phyloP scores from a whole-genome alignment of 73 alveolate genomes.

The Durusdinium trenchii region DNA sequence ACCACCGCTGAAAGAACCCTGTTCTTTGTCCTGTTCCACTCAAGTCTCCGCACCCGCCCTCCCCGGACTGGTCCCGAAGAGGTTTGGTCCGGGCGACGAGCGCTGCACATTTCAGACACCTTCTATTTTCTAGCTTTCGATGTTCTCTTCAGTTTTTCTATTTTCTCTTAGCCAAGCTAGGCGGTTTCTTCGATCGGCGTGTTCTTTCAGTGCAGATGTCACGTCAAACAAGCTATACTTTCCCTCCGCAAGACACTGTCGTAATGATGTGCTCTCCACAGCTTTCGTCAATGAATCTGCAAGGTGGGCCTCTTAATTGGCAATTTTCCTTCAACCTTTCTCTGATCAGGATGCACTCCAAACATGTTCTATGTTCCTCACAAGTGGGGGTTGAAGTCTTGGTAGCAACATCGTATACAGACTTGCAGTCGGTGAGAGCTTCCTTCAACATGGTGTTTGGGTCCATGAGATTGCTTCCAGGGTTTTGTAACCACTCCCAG shows the following conservation, averaged over 20 bases:
- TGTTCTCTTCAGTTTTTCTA: too few relatives aligned
- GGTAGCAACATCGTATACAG: neutral
- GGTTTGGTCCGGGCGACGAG: too few relatives aligned
- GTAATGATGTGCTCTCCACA: neutral
- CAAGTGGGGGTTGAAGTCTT: too few relatives aligned
- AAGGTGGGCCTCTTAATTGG: neutral
- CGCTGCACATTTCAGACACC: too few relatives aligned
- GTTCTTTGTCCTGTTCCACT: too few relatives aligned
- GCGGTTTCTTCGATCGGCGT: neutral
- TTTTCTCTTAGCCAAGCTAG: too few relatives aligned
- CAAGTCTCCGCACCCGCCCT: too few relatives aligned
- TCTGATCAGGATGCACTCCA: neutral
- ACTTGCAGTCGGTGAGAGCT: neutral
- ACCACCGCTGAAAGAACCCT: too few relatives aligned
- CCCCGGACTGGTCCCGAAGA: too few relatives aligned
- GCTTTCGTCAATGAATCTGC: neutral
- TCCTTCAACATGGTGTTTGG: neutral
- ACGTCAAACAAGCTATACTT: neutral
- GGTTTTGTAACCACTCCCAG: neutral
- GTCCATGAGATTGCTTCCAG: neutral
- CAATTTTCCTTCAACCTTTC: neutral
- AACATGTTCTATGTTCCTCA: neutral
- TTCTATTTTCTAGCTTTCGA: too few relatives aligned
- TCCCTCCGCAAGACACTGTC: neutral
- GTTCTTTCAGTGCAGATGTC: neutral